These are phyloP conservation scores for Vachellia pachyceras DNA, from an alignment of 306 rosid genomes.

Conservation along the genomic window DNA sequence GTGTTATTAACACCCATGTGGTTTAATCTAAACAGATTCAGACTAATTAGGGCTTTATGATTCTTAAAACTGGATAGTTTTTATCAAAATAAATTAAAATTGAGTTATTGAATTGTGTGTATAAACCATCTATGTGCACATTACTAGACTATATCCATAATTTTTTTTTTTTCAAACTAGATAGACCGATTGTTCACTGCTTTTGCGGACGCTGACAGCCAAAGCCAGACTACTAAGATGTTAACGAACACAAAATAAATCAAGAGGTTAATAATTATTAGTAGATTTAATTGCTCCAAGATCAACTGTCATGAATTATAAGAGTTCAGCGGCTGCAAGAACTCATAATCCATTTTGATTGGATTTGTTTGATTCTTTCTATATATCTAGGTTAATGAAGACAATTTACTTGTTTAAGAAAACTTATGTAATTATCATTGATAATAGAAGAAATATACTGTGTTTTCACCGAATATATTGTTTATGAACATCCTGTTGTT, in stretches of 20 bases:
- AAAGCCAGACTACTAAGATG: not conserved
- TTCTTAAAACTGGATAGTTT: not conserved
- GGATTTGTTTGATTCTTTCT: not conserved
- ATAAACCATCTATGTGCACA: not conserved
- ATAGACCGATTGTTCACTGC: not conserved
- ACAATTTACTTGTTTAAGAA: not conserved
- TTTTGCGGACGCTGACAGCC: not conserved
- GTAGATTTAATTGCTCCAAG: not conserved
- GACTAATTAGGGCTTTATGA: too few species aligned
- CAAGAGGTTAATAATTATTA: not conserved
- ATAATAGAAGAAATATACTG: constrained; percentile 11
- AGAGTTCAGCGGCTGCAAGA: not conserved
- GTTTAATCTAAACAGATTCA: not conserved
- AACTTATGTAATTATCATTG: constrained; percentile 7
- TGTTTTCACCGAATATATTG: not conserved
- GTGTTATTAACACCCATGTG: not conserved
- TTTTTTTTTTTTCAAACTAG: not conserved
- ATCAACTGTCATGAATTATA: not conserved
- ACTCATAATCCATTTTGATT: not conserved
- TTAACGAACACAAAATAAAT: not conserved
- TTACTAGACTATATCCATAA: not conserved
- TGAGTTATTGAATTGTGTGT: constrained; percentile 1
- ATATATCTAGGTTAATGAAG: not conserved
- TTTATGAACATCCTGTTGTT: not conserved
- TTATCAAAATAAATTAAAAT: not conserved